These are phyloP conservation scores for Phytophthora sansomeana DNA, from an alignment of 352 stramenopile species.

Conservation along the genomic window DNA sequence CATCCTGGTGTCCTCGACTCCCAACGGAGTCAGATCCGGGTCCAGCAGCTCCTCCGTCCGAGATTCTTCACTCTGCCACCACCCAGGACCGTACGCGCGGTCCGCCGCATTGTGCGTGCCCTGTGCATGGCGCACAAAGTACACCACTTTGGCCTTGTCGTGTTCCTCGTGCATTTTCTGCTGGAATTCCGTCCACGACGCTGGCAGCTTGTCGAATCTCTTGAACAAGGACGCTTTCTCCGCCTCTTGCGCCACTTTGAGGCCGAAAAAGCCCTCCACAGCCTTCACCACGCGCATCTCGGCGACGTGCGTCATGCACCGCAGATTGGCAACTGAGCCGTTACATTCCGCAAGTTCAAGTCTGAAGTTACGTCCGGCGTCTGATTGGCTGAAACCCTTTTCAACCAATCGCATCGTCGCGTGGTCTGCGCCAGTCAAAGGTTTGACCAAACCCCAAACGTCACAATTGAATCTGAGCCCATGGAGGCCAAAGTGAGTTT, in stretches of 20 bases:
- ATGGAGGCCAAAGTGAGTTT: slow-evolving; percentile 92
- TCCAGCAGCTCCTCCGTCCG: neutral
- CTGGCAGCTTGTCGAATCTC: neutral
- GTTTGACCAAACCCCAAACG: no score
- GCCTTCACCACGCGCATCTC: neutral
- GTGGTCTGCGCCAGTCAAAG: slow-evolving; percentile 1
- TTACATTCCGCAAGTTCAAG: no score
- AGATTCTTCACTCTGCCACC: neutral
- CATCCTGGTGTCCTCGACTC: neutral
- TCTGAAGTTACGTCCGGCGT: no score
- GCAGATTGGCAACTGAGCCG: no score
- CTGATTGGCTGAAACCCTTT: neutral
- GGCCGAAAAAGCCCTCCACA: neutral
- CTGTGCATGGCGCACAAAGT: neutral
- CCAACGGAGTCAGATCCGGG: neutral
- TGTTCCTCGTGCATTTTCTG: neutral
- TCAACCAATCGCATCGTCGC: neutral
- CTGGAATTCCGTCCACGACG: neutral
- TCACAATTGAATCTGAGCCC: neutral
- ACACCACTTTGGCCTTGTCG: neutral
- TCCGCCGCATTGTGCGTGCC: neutral
- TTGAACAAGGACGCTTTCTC: neutral
- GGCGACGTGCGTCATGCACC: no score
- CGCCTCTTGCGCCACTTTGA: neutral
- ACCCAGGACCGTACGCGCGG: neutral